These are phyloP conservation scores for Agastache rugosa DNA, from an alignment of 257 asterid genomes.

Conservation along the genomic window DNA sequence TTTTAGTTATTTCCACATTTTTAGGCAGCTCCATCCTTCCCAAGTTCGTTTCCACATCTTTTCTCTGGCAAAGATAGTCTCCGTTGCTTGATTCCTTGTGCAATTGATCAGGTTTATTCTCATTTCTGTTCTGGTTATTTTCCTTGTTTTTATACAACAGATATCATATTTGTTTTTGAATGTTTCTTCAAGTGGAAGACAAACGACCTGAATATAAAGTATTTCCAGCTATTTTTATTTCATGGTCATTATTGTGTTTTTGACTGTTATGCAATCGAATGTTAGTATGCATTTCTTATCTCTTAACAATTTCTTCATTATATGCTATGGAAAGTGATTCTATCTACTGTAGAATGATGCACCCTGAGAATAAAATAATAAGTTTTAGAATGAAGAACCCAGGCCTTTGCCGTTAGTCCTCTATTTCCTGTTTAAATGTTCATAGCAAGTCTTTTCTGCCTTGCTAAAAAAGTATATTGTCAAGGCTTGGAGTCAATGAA, in stretches of 20 bases:
- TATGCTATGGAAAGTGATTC: conserved; percentile 3
- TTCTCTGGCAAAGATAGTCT: conserved; percentile 72
- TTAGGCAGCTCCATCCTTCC: conserved; percentile 97
- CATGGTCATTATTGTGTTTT: background rate
- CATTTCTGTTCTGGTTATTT: conserved; percentile 28
- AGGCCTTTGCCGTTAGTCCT: background rate
- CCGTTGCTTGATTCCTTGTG: conserved; percentile 96
- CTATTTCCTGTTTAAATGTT: background rate
- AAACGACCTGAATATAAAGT: conserved; percentile 5
- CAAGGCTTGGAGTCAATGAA: background rate
- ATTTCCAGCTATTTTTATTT: background rate
- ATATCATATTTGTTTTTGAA: background rate
- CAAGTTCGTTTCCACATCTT: conserved; percentile 93
- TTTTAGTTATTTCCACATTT: conserved; percentile 21
- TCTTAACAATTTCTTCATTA: background rate
- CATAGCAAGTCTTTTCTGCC: background rate
- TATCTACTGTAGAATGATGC: background rate
- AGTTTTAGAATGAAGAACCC: background rate
- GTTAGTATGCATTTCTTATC: background rate
- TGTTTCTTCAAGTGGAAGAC: background rate
- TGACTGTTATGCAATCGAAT: background rate
- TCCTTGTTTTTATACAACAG: background rate
- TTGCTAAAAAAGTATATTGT: background rate
- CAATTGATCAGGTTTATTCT: conserved; percentile 86
- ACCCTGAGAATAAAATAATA: too few relatives aligned